A percentile compares a stretch with the other conserved stretches of the same genome.
Conservation (phyloP, 1,139 yeast species). For the Saccharomycopsis hybrid region DNA sequence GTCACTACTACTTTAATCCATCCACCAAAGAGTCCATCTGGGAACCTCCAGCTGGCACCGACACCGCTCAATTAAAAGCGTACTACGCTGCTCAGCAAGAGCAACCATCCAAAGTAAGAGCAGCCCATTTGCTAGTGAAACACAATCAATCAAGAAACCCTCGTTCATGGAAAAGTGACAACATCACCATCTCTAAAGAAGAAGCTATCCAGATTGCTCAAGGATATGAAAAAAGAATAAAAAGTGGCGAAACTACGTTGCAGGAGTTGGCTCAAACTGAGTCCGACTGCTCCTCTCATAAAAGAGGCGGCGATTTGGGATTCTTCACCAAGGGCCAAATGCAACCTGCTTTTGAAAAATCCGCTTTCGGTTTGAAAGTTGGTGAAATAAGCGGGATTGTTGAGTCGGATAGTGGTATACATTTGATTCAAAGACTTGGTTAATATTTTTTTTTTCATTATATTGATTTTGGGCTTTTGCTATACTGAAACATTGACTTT, state of each 20-base stretch:
- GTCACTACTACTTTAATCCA: slow-evolving; percentile 76
- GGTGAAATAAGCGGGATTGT: slow-evolving; percentile 82
- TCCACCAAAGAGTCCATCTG: slow-evolving; percentile 72
- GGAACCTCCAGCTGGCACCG: slow-evolving; percentile 89
- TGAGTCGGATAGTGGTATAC: slow-evolving; percentile 89
- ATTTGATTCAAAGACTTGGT: slow-evolving; percentile 78
- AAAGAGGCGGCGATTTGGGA: slow-evolving; percentile 90
- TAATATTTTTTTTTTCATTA: slow-evolving; percentile 25
- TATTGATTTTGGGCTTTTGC: neutral
- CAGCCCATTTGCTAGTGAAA: slow-evolving; percentile 73
- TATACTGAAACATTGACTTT: neutral
- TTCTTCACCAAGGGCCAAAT: slow-evolving; percentile 82
- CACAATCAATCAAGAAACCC: slow-evolving; percentile 85
- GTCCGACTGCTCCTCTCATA: slow-evolving; percentile 84
- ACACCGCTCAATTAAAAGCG: slow-evolving; percentile 48
- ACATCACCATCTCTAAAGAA: slow-evolving; percentile 71
- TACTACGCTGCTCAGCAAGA: slow-evolving; percentile 44
- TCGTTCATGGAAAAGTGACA: slow-evolving; percentile 79
- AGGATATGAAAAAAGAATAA: slow-evolving; percentile 52
- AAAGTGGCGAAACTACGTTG: slow-evolving; percentile 63
- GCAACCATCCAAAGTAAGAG: slow-evolving; percentile 57
- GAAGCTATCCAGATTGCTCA: slow-evolving; percentile 69
- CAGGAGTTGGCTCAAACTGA: slow-evolving; percentile 73
- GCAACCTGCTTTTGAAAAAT: slow-evolving; percentile 92
- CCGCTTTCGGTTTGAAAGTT: slow-evolving; percentile 71